phyloP scores from a whole-genome alignment of 495 filamentous ascomycete species.

The Pyrenula massariospora region DNA sequence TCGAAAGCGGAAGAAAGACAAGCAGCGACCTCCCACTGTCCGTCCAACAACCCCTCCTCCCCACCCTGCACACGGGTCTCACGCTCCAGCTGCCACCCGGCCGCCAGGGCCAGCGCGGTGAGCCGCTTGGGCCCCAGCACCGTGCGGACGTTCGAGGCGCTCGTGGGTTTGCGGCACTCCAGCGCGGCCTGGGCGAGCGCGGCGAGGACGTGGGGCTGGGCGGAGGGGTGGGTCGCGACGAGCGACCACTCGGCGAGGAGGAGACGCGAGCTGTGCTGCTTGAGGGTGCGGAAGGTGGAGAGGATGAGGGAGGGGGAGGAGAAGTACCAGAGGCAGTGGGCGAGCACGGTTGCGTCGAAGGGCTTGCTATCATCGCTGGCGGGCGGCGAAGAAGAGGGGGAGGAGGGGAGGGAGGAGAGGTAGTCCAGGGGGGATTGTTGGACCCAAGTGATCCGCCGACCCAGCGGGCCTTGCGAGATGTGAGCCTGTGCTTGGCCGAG shows the following conservation, averaged over 20 bases:
- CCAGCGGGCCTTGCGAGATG: no score
- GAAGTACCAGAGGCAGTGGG: slow-evolving; percentile 41
- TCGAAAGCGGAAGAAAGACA: slow-evolving; percentile 14
- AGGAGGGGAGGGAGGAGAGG: slow-evolving; percentile 8
- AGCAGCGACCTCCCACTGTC: slow-evolving; percentile 29
- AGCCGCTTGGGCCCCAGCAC: slow-evolving; percentile 20
- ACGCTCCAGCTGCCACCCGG: slow-evolving; percentile 18
- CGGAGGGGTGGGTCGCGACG: slow-evolving; percentile 8
- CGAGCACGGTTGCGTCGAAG: slow-evolving; percentile 33
- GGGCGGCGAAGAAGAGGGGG: slow-evolving; percentile 6
- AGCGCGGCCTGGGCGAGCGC: slow-evolving; percentile 13
- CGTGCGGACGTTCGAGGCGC: slow-evolving; percentile 32
- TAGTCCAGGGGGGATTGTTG: no score
- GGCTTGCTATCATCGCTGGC: slow-evolving; percentile 6
- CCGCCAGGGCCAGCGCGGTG: slow-evolving; percentile 14
- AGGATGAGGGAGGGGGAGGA: slow-evolving; percentile 13
- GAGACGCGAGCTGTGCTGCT: slow-evolving; percentile 17
- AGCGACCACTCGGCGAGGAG: slow-evolving; percentile 29
- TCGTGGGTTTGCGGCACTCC: slow-evolving; percentile 13
- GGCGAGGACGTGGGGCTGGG: slow-evolving; percentile 16
- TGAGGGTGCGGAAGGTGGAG: slow-evolving; percentile 19
- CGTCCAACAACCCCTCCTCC: slow-evolving; percentile 29
- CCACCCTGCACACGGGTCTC: slow-evolving; percentile 14
- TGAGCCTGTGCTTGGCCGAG: no score
- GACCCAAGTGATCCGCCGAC: no score